phyloP scores from a whole-genome alignment of 805 yeast genomes.

The Cyberlindnera nakhonratchasimensis region DNA sequence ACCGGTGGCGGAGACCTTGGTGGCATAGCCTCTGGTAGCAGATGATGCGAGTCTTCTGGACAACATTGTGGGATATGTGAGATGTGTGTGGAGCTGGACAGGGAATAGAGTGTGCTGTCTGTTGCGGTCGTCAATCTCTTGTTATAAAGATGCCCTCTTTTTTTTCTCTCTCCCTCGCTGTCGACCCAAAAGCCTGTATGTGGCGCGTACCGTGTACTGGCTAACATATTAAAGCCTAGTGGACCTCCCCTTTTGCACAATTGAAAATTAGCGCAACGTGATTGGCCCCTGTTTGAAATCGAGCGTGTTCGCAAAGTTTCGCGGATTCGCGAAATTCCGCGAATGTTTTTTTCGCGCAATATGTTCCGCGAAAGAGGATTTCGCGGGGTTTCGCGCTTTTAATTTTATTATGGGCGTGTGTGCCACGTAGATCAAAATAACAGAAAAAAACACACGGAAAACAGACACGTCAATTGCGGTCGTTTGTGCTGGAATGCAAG shows the following conservation, averaged over 20 bases:
- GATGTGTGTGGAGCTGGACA: background rate
- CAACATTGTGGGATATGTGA: slow-evolving; percentile 17
- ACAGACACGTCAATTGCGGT: background rate
- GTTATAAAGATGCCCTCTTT: no score
- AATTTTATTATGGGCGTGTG: background rate
- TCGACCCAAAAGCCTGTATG: background rate
- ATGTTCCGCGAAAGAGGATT: background rate
- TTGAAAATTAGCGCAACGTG: slow-evolving; percentile 25
- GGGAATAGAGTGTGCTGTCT: background rate
- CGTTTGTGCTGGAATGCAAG: no score
- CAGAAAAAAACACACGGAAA: no score
- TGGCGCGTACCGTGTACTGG: slow-evolving; percentile 7
- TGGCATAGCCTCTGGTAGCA: slow-evolving; percentile 34
- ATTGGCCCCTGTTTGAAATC: slow-evolving; percentile 20
- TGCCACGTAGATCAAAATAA: slow-evolving; percentile 2
- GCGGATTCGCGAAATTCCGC: background rate
- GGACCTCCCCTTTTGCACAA: slow-evolving; percentile 15
- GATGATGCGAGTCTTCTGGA: slow-evolving; percentile 28
- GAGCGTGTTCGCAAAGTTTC: background rate
- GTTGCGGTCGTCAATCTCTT: no score
- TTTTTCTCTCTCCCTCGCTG: slow-evolving; percentile 7
- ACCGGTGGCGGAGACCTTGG: slow-evolving; percentile 52
- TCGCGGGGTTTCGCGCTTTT: background rate
- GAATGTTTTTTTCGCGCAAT: background rate
- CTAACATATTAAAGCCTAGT: background rate